Evolutionary conservation across 108 stramenopile species (phyloP), one percentile per base, ranked within the genome.

Genomic region (Fragilaria crotonensis): DNA sequence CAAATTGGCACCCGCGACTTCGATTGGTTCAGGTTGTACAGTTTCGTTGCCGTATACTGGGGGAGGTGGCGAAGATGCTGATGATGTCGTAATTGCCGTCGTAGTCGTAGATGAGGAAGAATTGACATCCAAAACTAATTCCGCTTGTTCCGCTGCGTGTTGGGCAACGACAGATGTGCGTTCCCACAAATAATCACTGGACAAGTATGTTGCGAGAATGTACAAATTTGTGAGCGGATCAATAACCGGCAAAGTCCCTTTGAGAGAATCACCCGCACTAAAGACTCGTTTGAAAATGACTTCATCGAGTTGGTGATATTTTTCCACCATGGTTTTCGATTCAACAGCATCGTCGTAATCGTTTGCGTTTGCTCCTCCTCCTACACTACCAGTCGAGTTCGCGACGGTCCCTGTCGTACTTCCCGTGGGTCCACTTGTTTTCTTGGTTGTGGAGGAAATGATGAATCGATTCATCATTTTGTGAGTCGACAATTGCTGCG

Each of bases 51-150:
- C 23, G 23, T 9, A 17, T 17, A 44, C 14, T 14, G 41, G 41
- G 17, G 17, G n/a, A n/a, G n/a, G n/a, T n/a, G n/a, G n/a, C n/a
- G n/a, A n/a, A n/a, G n/a, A n/a, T n/a, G n/a, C n/a, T n/a, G n/a
- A n/a, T n/a, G n/a, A n/a, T n/a, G n/a, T n/a, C n/a, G n/a, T n/a
- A n/a, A n/a, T n/a, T n/a, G n/a, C n/a, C n/a, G n/a, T n/a, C n/a
- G n/a, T n/a, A n/a, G n/a, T n/a, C n/a, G n/a, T n/a, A n/a, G n/a
- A n/a, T n/a, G n/a, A n/a, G n/a, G n/a, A n/a, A 5, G 75, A 62
- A 58, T 90, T 90, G 23, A 85, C 85, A 65, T 90, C 89, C 74
- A 78, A 70, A 4, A 69, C 72, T 28, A 85, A 53, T 2, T 71
- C 72, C 18, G 75, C 81, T n/a, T 49, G 20, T 54, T 68, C 59